Percentiles rank a stretch among this genome's conserved stretches.
Evolutionary conservation across 805 yeast genomes (phyloP).

Genomic region (Barnettozyma sucrosica): DNA sequence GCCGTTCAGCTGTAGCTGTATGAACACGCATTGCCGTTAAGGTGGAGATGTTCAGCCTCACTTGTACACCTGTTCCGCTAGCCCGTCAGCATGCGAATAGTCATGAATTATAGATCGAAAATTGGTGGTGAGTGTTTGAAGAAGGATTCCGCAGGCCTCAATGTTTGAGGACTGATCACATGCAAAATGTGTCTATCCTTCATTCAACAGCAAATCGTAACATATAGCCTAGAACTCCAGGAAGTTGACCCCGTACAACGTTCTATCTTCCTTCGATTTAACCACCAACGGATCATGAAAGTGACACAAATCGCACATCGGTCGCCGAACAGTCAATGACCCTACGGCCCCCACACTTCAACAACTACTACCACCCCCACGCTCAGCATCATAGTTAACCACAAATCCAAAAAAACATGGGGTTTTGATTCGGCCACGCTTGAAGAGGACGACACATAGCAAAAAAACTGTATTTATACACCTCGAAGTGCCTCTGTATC

Average conservation of each 20-base stretch:
- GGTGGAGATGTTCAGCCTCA: neutral
- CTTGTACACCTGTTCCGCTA: neutral
- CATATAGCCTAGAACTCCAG: neutral
- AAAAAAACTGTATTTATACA: neutral
- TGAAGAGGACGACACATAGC: neutral
- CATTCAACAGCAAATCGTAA: no score
- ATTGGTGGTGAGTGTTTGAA: no score
- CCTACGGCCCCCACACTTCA: neutral
- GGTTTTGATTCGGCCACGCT: neutral
- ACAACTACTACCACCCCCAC: neutral
- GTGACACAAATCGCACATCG: neutral
- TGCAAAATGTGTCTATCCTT: neutral
- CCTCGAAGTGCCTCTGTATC: neutral
- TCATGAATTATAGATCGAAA: no score
- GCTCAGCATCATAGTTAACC: neutral
- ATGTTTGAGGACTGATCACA: no score
- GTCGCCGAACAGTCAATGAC: neutral
- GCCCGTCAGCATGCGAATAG: neutral
- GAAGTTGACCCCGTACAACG: no score
- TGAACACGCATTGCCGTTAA: no score
- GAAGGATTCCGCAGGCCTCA: no score
- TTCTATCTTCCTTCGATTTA: no score
- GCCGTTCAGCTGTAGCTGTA: neutral
- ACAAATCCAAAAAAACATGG: neutral
- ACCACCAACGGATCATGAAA: neutral